Evolutionary conservation across 2,329 filamentous ascomycete species (phyloP).

Genomic region (Alternaria rosae): DNA sequence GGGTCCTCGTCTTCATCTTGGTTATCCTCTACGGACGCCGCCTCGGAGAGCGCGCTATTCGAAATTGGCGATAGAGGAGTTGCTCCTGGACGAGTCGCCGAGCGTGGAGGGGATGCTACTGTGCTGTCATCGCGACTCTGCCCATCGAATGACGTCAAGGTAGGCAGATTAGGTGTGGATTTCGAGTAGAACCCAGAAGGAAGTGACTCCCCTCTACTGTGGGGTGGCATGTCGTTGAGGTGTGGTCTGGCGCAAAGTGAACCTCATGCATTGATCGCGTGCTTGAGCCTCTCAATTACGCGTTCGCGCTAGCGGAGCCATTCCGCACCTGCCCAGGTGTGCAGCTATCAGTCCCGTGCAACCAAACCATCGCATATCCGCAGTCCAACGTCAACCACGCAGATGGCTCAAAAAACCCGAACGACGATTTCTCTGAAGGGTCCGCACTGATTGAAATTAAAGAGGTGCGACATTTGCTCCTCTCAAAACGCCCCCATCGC

Average conservation of each 20-base stretch:
- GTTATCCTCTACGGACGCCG: slow-evolving; percentile 39
- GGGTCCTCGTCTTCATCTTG: slow-evolving; percentile 24
- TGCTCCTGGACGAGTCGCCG: slow-evolving; percentile 12
- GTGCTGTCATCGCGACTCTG: slow-evolving; percentile 6
- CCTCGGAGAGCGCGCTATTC: slow-evolving; percentile 45
- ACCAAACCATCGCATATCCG: not conserved
- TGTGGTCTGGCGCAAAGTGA: slow-evolving; percentile 5
- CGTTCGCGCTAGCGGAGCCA: slow-evolving; percentile 12
- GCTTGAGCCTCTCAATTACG: slow-evolving; percentile 19
- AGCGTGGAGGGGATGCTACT: slow-evolving; percentile 12
- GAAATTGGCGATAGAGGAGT: slow-evolving; percentile 30
- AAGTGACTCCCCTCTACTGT: slow-evolving; percentile 52
- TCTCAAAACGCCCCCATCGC: not conserved
- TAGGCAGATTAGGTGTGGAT: slow-evolving; percentile 57
- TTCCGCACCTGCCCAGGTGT: not conserved
- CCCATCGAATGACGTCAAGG: slow-evolving; percentile 45
- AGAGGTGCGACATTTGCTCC: not conserved
- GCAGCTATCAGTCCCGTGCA: not conserved
- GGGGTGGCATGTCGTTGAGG: slow-evolving; percentile 51
- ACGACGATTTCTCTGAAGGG: not conserved
- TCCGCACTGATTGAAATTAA: not conserved
- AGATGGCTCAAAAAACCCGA: not conserved
- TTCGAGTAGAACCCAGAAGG: slow-evolving; percentile 55
- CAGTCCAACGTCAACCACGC: not conserved
- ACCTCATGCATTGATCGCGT: slow-evolving; percentile 27